Evolutionary conservation across 2,329 filamentous ascomycete species (phyloP).

Genomic region (Penicillium sp.): DNA sequence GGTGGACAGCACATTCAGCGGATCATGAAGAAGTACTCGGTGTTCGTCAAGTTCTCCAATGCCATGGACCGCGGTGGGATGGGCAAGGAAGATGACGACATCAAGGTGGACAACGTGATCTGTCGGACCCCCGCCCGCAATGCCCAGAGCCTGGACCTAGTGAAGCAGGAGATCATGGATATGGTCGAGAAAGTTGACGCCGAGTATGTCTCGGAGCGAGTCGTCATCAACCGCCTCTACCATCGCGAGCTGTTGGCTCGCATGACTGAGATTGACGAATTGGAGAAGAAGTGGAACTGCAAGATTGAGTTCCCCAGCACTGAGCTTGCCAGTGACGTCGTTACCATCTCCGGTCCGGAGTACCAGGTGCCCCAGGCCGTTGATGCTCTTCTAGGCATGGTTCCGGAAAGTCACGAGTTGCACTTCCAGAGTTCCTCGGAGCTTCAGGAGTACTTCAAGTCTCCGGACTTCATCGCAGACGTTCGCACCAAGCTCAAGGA

Average conservation of each 20-base stretch:
- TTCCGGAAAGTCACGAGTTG: slow-evolving; percentile 92
- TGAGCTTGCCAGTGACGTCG: slow-evolving; percentile 93
- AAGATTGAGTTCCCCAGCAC: slow-evolving; percentile 98
- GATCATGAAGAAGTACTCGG: slow-evolving; percentile 99
- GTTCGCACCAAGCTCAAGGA: slow-evolving; percentile 81
- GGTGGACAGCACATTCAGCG: slow-evolving; percentile 98
- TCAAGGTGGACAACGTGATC: slow-evolving; percentile 98
- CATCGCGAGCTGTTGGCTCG: slow-evolving; percentile 91
- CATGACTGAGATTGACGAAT: slow-evolving; percentile 83
- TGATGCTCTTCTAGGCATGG: slow-evolving; percentile 96
- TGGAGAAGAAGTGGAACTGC: slow-evolving; percentile 99
- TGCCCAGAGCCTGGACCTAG: slow-evolving; percentile 91
- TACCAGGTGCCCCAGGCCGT: slow-evolving; percentile 98
- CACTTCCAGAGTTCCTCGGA: slow-evolving; percentile 75
- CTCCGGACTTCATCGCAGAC: slow-evolving; percentile 76
- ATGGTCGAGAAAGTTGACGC: slow-evolving; percentile 99
- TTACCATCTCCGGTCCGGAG: slow-evolving; percentile 93
- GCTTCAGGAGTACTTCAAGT: slow-evolving; percentile 79
- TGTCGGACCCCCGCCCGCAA: slow-evolving; percentile 97
- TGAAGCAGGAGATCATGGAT: slow-evolving; percentile 98
- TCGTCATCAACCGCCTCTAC: slow-evolving; percentile 91
- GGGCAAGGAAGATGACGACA: slow-evolving; percentile 94
- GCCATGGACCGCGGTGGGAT: slow-evolving; percentile 96
- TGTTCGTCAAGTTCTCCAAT: slow-evolving; percentile 99
- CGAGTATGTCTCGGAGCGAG: slow-evolving; percentile 92